These are phyloP conservation scores for Myriosclerotinia curreyana DNA, from an alignment of 2,329 filamentous ascomycete genomes.

Conservation along the genomic window DNA sequence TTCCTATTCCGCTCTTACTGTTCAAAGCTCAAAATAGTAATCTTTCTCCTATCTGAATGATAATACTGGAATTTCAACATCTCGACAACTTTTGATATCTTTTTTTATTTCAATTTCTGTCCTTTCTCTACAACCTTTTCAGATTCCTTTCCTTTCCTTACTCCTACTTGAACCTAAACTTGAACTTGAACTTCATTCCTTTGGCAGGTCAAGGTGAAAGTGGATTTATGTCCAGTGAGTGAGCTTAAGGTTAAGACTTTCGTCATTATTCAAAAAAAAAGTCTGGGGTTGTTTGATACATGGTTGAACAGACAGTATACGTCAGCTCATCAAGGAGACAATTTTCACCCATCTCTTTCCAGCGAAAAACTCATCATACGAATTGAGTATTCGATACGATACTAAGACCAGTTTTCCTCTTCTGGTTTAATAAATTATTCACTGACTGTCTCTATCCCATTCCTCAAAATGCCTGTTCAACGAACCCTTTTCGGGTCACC, in stretches of 20 bases:
- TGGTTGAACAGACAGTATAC: background rate
- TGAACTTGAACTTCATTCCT: background rate
- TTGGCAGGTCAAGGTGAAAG: background rate
- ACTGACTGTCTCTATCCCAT: slow-evolving; percentile 5
- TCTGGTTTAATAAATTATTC: background rate
- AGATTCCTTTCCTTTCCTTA: too few relatives aligned
- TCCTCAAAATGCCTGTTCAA: slow-evolving; percentile 46
- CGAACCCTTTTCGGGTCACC: slow-evolving; percentile 49
- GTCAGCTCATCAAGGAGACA: slow-evolving; percentile 15
- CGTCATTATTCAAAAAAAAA: too few relatives aligned
- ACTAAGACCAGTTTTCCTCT: background rate
- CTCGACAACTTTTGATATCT: background rate
- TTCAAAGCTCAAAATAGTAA: slow-evolving; percentile 10
- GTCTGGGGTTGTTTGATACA: too few relatives aligned
- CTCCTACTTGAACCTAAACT: background rate
- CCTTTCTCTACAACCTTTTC: background rate
- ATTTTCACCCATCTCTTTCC: background rate
- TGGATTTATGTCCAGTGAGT: too few relatives aligned
- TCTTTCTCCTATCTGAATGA: slow-evolving; percentile 8
- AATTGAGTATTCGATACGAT: background rate
- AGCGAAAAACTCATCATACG: background rate
- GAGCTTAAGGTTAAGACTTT: too few relatives aligned
- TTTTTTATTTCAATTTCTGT: background rate
- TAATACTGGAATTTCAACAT: background rate
- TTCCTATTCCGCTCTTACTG: too few relatives aligned